A percentile compares a stretch with the other conserved stretches of the same genome.
Evolutionary conservation across 306 rosid species (phyloP).

Genomic region (Abrus precatorius): DNA sequence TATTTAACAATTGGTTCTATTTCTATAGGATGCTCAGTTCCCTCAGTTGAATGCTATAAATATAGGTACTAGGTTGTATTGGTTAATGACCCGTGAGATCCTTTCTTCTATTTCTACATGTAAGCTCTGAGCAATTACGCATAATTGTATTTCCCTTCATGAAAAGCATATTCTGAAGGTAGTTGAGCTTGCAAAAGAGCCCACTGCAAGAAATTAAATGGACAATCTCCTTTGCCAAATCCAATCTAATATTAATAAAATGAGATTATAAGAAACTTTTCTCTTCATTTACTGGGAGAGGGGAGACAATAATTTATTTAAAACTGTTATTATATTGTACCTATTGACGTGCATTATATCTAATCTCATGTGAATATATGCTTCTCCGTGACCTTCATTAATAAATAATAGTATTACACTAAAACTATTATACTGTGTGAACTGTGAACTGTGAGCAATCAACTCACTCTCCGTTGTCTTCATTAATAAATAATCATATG

Average conservation of each 20-base stretch:
- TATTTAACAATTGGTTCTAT: slow-evolving; percentile 29
- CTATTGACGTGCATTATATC: slow-evolving; percentile 27
- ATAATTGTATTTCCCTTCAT: slow-evolving; percentile 15
- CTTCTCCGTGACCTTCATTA: slow-evolving; percentile 2
- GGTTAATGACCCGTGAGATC: slow-evolving; percentile 13
- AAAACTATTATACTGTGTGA: not conserved
- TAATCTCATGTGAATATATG: not conserved
- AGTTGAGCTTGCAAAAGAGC: slow-evolving; percentile 40
- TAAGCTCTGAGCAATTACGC: slow-evolving; percentile 15
- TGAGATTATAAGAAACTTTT: not conserved
- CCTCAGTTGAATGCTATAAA: slow-evolving; percentile 39
- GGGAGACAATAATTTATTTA: slow-evolving; percentile 23
- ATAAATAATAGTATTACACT: not conserved
- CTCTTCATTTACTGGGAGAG: not conserved
- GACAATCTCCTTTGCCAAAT: not conserved
- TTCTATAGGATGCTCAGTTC: slow-evolving; percentile 16
- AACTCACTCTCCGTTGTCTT: not conserved
- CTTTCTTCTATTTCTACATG: slow-evolving; percentile 20
- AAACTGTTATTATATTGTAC: slow-evolving; percentile 3
- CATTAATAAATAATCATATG: not conserved
- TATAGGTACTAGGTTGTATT: slow-evolving; percentile 46
- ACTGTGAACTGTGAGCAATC: too few species aligned
- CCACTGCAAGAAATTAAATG: slow-evolving; percentile 19
- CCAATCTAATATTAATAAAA: slow-evolving; percentile 9
- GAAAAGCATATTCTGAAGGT: slow-evolving; percentile 40